Conservation (phyloP, 1,284 basidiomycete genomes). For the Pulveroboletus sp. region DNA sequence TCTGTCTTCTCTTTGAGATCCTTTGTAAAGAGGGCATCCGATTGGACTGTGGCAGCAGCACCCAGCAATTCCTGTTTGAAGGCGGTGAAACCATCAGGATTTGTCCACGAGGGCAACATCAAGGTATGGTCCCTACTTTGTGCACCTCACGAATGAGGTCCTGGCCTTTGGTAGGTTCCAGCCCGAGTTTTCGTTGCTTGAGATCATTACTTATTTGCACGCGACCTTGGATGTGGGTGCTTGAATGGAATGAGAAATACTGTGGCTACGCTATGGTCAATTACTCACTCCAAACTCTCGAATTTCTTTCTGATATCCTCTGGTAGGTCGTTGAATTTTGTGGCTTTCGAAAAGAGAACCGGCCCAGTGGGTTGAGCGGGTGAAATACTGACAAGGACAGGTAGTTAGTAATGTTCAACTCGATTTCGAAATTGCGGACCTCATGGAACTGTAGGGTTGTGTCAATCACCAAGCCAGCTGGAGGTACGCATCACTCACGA, state of each 20-base stretch:
- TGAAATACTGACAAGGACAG: constrained; percentile 19
- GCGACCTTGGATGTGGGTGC: constrained; percentile 72
- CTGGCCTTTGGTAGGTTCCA: constrained; percentile 71
- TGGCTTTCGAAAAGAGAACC: constrained; percentile 66
- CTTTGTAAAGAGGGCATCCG: constrained; percentile 64
- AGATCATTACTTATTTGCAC: constrained; percentile 77
- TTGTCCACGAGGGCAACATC: neutral
- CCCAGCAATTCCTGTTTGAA: constrained; percentile 62
- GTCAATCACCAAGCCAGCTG: constrained; percentile 2
- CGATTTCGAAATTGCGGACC: constrained; percentile 17
- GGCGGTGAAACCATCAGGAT: neutral
- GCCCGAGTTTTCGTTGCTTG: constrained; percentile 71
- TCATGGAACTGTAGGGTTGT: constrained; percentile 25
- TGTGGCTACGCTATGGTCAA: neutral
- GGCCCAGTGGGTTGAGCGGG: constrained; percentile 38
- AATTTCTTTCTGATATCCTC: constrained; percentile 65
- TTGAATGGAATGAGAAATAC: constrained; percentile 32
- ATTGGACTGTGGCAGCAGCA: constrained; percentile 61
- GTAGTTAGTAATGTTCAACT: neutral
- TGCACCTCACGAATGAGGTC: constrained; percentile 65
- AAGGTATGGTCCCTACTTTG: constrained; percentile 47
- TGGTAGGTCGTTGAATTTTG: constrained; percentile 83
- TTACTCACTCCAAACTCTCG: constrained; percentile 68
- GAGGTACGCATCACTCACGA: constrained; percentile 28
- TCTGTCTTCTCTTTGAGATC: constrained; percentile 74